phyloP scores from a whole-genome alignment of 1,284 basidiomycete species.

The Apiotrichum mycotoxinovorans region DNA sequence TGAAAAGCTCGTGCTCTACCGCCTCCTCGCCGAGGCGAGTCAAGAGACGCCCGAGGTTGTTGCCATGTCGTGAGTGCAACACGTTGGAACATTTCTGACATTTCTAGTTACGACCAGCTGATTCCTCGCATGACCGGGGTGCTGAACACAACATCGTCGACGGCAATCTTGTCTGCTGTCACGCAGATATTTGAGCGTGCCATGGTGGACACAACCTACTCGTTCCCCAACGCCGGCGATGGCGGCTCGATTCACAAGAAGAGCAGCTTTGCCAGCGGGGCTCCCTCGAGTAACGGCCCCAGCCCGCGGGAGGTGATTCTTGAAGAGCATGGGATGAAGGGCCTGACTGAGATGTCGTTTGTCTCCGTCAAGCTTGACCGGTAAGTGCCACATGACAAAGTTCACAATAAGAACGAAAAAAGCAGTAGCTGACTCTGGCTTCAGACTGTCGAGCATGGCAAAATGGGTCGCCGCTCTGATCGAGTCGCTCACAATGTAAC shows the following conservation, averaged over 20 bases:
- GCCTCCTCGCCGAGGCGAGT: slow-evolving; percentile 70
- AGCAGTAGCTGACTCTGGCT: too few relatives aligned
- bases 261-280: slow-evolving; percentile 9
- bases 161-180: slow-evolving; percentile 65
- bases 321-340: slow-evolving; percentile 46
- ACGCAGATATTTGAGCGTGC: slow-evolving; percentile 63
- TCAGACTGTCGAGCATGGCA: slow-evolving; percentile 27
- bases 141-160: slow-evolving; percentile 68
- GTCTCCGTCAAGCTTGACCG: slow-evolving; percentile 33
- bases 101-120: slow-evolving; percentile 62
- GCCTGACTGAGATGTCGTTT: slow-evolving; percentile 41
- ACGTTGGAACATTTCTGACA: slow-evolving; percentile 49
- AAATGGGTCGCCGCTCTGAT: slow-evolving; percentile 43
- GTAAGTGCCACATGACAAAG: slow-evolving; percentile 20
- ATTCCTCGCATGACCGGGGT: slow-evolving; percentile 74
- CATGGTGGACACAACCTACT: slow-evolving; percentile 36
- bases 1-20: slow-evolving; percentile 76
- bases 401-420: neutral
- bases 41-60: slow-evolving; percentile 67
- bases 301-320: slow-evolving; percentile 35
- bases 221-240: slow-evolving; percentile 25
- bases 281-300: neutral
- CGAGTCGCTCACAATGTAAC: slow-evolving; percentile 34
- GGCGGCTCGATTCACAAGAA: slow-evolving; percentile 23
- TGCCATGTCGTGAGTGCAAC: slow-evolving; percentile 59